Evolutionary conservation across 305 asterid species (phyloP).

Genomic region (Solanum chacoense): DNA sequence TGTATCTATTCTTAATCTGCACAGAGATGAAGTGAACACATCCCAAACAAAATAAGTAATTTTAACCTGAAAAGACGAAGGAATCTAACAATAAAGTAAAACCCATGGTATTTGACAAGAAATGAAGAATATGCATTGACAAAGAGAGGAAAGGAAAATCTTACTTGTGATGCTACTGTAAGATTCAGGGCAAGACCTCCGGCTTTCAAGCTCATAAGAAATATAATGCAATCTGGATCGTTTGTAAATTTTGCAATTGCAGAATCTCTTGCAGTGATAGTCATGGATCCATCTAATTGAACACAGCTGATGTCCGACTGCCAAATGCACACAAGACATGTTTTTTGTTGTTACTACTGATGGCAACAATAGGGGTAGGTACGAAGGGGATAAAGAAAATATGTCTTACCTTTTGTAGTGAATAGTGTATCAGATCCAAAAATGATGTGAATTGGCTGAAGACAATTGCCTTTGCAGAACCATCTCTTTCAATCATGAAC

Average conservation of each 20-base stretch:
- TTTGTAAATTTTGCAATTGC: slow-evolving; percentile 63
- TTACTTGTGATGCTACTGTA: slow-evolving; percentile 83
- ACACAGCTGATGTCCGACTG: slow-evolving; percentile 72
- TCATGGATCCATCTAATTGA: slow-evolving; percentile 74
- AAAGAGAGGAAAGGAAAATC: neutral
- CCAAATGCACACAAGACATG: slow-evolving; percentile 5
- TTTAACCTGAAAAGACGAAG: neutral
- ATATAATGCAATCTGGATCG: slow-evolving; percentile 74
- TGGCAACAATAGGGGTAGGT: neutral
- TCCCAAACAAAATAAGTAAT: neutral
- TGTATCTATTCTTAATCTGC: neutral
- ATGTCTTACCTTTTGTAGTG: slow-evolving; percentile 55
- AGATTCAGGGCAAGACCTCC: slow-evolving; percentile 93
- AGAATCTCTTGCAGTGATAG: slow-evolving; percentile 63
- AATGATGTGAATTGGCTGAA: slow-evolving; percentile 88
- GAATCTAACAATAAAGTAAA: neutral
- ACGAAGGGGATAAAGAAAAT: neutral
- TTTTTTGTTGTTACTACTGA: neutral
- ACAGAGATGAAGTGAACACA: neutral
- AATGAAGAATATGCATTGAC: neutral
- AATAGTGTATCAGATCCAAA: slow-evolving; percentile 73
- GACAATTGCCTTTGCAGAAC: slow-evolving; percentile 85
- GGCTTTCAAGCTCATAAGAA: slow-evolving; percentile 83
- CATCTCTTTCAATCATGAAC: slow-evolving; percentile 87
- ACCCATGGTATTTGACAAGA: neutral